These are phyloP conservation scores for Chaetomidium leptoderma DNA, from an alignment of 495 filamentous ascomycete genomes.

Conservation along the genomic window DNA sequence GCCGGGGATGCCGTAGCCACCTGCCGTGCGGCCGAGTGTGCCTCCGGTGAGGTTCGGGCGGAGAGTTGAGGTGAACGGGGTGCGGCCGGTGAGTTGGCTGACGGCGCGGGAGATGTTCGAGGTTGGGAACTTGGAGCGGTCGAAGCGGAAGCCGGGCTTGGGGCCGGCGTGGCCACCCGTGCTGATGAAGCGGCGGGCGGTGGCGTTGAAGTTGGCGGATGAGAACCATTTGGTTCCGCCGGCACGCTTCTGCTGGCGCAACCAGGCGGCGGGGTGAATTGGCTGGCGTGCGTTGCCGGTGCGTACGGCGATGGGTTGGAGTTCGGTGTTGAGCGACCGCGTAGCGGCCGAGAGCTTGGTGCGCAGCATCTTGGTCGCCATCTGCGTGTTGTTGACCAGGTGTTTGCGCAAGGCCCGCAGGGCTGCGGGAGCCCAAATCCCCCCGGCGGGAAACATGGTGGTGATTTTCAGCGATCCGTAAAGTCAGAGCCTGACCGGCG, in stretches of 20 bases:
- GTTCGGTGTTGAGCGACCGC: slow-evolving; percentile 43
- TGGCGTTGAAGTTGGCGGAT: slow-evolving; percentile 55
- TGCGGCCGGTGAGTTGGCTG: slow-evolving; percentile 59
- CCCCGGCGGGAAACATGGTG: slow-evolving; percentile 63
- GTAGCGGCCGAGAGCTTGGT: slow-evolving; percentile 55
- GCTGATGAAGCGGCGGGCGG: slow-evolving; percentile 58
- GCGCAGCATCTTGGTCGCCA: slow-evolving; percentile 46
- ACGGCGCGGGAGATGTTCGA: slow-evolving; percentile 65
- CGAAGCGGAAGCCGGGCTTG: slow-evolving; percentile 43
- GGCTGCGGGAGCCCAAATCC: slow-evolving; percentile 66
- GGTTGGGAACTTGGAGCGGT: slow-evolving; percentile 60
- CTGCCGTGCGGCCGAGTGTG: slow-evolving; percentile 74
- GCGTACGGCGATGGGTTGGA: slow-evolving; percentile 49
- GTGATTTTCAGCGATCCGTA: slow-evolving; percentile 15
- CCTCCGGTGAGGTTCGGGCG: slow-evolving; percentile 91
- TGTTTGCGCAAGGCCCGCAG: slow-evolving; percentile 65
- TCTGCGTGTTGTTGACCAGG: slow-evolving; percentile 58
- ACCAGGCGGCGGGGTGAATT: slow-evolving; percentile 63
- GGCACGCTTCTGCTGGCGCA: slow-evolving; percentile 65
- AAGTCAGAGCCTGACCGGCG: slow-evolving; percentile 4
- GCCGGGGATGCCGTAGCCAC: slow-evolving; percentile 74
- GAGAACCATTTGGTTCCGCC: slow-evolving; percentile 59
- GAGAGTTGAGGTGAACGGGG: slow-evolving; percentile 85
- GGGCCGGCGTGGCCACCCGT: slow-evolving; percentile 41
- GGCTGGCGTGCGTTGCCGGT: slow-evolving; percentile 57